Conservation (phyloP, 441 rosid genomes). For the Arabidopsis hybrid region DNA sequence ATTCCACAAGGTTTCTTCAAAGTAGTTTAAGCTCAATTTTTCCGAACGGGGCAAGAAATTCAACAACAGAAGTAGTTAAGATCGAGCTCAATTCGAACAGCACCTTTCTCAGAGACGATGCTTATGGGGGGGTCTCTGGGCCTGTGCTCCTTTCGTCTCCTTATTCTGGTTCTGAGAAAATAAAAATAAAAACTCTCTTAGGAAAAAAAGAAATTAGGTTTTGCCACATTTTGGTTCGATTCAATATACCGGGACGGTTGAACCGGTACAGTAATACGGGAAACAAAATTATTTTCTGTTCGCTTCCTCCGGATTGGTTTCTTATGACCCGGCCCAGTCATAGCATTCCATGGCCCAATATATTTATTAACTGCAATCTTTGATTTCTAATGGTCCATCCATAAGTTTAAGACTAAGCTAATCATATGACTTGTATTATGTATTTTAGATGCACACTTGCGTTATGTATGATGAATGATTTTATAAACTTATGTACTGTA, state of each 20-base stretch:
- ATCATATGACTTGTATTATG: too few relatives aligned
- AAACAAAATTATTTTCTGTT: too few relatives aligned
- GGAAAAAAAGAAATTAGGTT: constrained; percentile 16
- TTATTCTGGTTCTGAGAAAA: neutral
- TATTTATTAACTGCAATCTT: too few relatives aligned
- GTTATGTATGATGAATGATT: too few relatives aligned
- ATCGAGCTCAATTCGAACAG: constrained; percentile 12
- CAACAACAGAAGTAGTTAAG: neutral
- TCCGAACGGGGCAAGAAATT: neutral
- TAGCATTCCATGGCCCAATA: too few relatives aligned
- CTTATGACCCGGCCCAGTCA: too few relatives aligned
- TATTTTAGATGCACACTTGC: too few relatives aligned
- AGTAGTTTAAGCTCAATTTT: neutral
- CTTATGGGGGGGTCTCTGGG: neutral
- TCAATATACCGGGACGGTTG: neutral
- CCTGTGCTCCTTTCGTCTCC: neutral
- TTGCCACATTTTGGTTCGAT: constrained; percentile 3
- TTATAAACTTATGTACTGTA: too few relatives aligned
- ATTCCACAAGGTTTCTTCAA: neutral
- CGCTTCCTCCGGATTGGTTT: too few relatives aligned
- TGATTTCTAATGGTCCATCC: too few relatives aligned
- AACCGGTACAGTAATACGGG: neutral
- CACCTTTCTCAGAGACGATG: constrained; percentile 8
- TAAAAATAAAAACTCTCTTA: neutral
- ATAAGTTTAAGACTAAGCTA: too few relatives aligned